Base-by-base conservation (phyloP, 768 basidiomycete species). In the Lentinula detonsa region DNA sequence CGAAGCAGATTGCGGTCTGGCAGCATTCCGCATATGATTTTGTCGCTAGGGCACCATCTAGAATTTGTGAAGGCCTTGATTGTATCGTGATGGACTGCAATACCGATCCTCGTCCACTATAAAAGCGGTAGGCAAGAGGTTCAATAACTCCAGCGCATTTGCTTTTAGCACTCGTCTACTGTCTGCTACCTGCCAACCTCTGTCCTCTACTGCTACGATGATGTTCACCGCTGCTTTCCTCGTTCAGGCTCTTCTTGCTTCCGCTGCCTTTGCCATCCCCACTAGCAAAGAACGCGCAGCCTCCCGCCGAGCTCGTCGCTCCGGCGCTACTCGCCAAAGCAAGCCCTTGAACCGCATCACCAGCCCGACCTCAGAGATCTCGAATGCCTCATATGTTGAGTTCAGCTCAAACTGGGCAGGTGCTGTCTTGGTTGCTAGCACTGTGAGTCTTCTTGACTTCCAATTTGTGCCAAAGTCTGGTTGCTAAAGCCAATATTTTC, bases 321-420 rank as follows among this genome's bases (percentile, higher is more conserved):
- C 50, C 23, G 55, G 33, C 1, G 40, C 34, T 18, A 42, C 21
- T 48, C 37, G 53, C 43, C 59, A 60, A n/a, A 53, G 59, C 37
- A 51, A 60, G 59, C 59, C 59, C 37, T 37, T 51, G 34, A 35
- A 60, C 35, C 48, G 50, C 49, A 60, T 60, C 49, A 21, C 46
- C 13, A 53, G 40, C 28, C 59, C 37, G 18, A 33, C 28, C 15
- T 33, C 56, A 33, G 57, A 33, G n/a, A 28, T 49, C 31, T 37
- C 45, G 11, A 60, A 60, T 49, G 39, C 50, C 39, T 49, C 59
- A 11, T 49, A 60, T 49, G 45, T 31, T 16, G 50, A 51, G 49
- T 60, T 51, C 59, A 52, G 49, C 28, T 34, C 34, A n/a, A 60
- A 60, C 59, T 60, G 59, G 59, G 48, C 59, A 16, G 59, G 59